Evolutionary conservation across 805 yeast species (phyloP), one percentile per base, ranked within the genome.

Genomic region (Candida piceae): DNA sequence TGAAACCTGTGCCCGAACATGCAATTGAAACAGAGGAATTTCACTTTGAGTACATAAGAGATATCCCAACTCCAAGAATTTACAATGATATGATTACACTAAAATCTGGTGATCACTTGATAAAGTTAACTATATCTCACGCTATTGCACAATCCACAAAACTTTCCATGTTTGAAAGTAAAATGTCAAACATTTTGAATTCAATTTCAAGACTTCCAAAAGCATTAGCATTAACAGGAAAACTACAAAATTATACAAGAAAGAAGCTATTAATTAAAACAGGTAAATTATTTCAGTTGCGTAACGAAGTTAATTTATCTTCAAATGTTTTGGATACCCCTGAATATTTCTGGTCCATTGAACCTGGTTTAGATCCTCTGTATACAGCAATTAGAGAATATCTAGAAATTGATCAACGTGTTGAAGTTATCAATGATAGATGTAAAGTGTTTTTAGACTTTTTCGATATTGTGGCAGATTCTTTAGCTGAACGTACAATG

Each of bases 61-160:
- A 65, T 38, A 67, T 67, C 12, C 54, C 63, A 20, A 63, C 72
- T 12, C 79, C 80, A 1, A 58, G 93, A 40, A 90, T 90, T 24
- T 89, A 81, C 62, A 93, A 93, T 60, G 98, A 93, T 62, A 84
- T 90, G 82, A 83, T 93, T 46, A 88, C 97, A 0, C 63, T 93
- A 34, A 72, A 93, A 38, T 79, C 90, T 2, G 95, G 95, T 7
- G 97, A 90, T 57, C 97, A 89, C 63, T 71, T 90, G 53, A 86
- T 88, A 50, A 93, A 93, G 55, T 66, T 93, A 39, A 86, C 97
- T 5, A 76, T 93, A 76, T 85, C 97, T 1, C 96, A 93, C 60
- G 96, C 97, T 2, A 86, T 93, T 44, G 97, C 97, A 0, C 98
- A 93, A 60, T 86, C 94, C 45, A 89, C 97, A 1, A 93, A 89